Conservation (phyloP, 306 rosid genomes). For the Pyrus bretschneideri region DNA sequence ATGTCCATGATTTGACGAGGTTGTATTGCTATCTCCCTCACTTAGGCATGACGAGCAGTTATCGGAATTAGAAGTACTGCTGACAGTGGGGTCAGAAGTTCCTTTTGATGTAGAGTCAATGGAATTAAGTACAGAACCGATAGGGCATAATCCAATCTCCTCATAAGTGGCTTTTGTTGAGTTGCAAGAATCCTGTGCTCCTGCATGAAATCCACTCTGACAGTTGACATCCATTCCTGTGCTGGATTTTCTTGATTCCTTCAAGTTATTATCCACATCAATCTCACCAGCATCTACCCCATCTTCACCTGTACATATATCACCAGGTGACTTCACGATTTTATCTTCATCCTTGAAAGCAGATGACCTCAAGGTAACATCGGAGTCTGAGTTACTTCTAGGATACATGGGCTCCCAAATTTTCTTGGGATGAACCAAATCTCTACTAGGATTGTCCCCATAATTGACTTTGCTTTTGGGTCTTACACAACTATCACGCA, state of each 20-base stretch:
- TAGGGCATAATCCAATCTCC: constrained; percentile 31
- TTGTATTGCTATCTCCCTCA: constrained; percentile 79
- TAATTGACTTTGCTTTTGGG: constrained; percentile 50
- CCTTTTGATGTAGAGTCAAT: constrained; percentile 24
- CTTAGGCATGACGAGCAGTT: constrained; percentile 78
- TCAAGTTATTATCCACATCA: constrained; percentile 40
- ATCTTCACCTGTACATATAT: constrained; percentile 18
- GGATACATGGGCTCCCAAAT: constrained; percentile 90
- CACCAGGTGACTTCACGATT: constrained; percentile 39
- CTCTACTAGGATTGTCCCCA: constrained; percentile 52
- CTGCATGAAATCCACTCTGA: constrained; percentile 33
- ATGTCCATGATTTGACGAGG: constrained; percentile 66
- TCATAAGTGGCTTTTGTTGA: constrained; percentile 32
- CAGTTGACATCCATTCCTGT: constrained; percentile 34
- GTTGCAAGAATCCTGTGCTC: constrained; percentile 35
- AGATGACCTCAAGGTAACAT: constrained; percentile 45
- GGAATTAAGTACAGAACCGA: constrained; percentile 5
- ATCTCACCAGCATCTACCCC: constrained; percentile 30
- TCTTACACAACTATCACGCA: constrained; percentile 65
- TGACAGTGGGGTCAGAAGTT: constrained; percentile 35
- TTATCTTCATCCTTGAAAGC: constrained; percentile 36
- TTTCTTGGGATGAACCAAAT: constrained; percentile 61
- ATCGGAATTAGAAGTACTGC: constrained; percentile 56
- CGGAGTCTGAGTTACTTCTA: constrained; percentile 64
- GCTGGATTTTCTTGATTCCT: constrained; percentile 33